Conservation (phyloP, 176 grass and related monocot genomes). For the Tuctoria greenei region DNA sequence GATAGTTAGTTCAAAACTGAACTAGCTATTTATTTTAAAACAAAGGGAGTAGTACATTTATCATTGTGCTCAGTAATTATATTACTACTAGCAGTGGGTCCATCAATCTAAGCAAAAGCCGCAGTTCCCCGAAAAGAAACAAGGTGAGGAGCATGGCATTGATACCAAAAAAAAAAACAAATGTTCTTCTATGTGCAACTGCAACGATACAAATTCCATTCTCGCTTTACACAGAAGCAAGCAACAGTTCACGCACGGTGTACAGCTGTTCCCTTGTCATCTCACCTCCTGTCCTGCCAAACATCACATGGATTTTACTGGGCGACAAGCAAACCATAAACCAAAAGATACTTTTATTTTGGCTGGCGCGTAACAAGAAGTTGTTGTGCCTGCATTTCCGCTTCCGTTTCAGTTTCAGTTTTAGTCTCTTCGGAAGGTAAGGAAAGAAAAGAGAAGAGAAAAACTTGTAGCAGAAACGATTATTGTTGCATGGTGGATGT, state of each 20-base stretch:
- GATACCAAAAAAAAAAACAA: too few relatives aligned
- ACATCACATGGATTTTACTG: not conserved
- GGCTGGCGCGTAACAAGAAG: too few relatives aligned
- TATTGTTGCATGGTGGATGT: not conserved
- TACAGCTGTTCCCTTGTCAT: not conserved
- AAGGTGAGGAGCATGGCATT: not conserved
- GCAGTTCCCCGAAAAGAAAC: not conserved
- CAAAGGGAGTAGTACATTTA: too few relatives aligned
- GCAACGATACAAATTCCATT: conserved; percentile 30
- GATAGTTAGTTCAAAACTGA: too few relatives aligned
- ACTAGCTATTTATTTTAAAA: too few relatives aligned
- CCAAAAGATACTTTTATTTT: too few relatives aligned
- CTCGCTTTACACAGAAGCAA: not conserved
- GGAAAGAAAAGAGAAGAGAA: too few relatives aligned
- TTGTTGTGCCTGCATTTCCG: not conserved
- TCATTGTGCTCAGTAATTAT: not conserved
- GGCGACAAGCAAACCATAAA: not conserved
- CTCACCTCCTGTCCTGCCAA: not conserved
- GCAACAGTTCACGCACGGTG: not conserved
- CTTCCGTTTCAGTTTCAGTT: not conserved
- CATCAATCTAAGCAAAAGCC: not conserved
- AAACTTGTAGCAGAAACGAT: not conserved
- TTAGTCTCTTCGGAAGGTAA: not conserved
- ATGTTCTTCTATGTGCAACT: not conserved
- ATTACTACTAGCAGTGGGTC: not conserved